Evolutionary conservation across 306 rosid species (phyloP).

Genomic region (Quercus glauca): DNA sequence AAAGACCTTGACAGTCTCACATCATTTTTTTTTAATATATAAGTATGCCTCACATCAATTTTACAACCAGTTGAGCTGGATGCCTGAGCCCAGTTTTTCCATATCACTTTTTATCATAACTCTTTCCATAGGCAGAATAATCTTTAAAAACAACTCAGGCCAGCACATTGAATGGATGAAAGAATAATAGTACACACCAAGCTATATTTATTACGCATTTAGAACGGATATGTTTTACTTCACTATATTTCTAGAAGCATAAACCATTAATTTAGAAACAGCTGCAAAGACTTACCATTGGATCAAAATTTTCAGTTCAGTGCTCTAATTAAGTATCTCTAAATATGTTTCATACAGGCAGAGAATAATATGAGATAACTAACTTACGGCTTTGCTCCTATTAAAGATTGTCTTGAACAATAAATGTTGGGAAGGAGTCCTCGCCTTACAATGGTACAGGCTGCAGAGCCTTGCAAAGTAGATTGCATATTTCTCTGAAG

Average conservation of each 20-base stretch:
- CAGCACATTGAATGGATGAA: neutral
- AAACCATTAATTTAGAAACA: neutral
- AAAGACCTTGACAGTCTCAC: neutral
- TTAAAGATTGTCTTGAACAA: neutral
- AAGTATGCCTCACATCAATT: neutral
- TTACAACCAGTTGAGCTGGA: neutral
- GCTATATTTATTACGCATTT: neutral
- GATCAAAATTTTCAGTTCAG: neutral
- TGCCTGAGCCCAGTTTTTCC: neutral
- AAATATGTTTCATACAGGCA: neutral
- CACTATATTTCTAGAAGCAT: neutral
- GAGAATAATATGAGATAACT: constrained; percentile 1
- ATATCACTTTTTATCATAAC: neutral
- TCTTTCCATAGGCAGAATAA: neutral
- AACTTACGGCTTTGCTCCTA: constrained; percentile 3
- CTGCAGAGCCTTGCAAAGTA: constrained; percentile 18
- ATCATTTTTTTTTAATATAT: neutral
- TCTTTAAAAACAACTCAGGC: neutral
- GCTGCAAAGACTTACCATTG: neutral
- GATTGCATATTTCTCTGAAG: constrained; percentile 4
- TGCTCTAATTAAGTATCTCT: neutral
- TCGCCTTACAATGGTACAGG: neutral
- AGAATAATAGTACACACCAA: neutral
- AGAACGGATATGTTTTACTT: neutral
- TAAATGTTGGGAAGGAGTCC: neutral